Evolutionary conservation across 2,329 filamentous ascomycete genomes (phyloP).

Genomic region (Calcarisporium arbuscula): DNA sequence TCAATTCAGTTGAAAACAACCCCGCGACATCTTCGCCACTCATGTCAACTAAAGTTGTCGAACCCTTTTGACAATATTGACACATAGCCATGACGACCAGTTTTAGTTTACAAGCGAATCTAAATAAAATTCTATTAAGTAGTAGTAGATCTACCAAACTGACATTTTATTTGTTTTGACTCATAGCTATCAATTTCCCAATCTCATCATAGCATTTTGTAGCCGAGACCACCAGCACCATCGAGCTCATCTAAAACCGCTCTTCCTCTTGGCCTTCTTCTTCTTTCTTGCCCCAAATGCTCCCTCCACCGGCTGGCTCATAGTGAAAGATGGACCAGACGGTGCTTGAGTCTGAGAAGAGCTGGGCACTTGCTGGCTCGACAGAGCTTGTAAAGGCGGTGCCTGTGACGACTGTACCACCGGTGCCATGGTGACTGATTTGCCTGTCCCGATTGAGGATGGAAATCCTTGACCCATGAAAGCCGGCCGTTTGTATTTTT

Average conservation of each 20-base stretch:
- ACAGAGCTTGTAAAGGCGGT: slow-evolving; percentile 23
- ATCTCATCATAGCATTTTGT: too few relatives aligned
- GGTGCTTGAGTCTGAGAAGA: slow-evolving; percentile 28
- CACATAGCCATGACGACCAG: too few relatives aligned
- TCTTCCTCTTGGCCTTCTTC: slow-evolving; percentile 38
- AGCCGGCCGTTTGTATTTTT: slow-evolving; percentile 25
- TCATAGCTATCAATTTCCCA: too few relatives aligned
- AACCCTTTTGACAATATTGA: too few relatives aligned
- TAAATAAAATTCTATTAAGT: too few relatives aligned
- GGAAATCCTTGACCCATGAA: slow-evolving; percentile 20
- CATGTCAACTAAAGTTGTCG: too few relatives aligned
- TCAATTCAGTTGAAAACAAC: too few relatives aligned
- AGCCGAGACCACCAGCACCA: too few relatives aligned
- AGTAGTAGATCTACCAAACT: too few relatives aligned
- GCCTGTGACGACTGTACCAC: slow-evolving; percentile 10
- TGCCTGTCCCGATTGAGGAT: slow-evolving; percentile 4
- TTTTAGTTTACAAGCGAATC: too few relatives aligned
- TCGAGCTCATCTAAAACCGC: slow-evolving; percentile 35
- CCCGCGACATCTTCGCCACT: too few relatives aligned
- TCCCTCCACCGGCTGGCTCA: slow-evolving; percentile 41
- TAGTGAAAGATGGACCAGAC: slow-evolving; percentile 25
- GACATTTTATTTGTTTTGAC: too few relatives aligned
- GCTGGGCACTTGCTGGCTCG: slow-evolving; percentile 25
- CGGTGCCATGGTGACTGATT: slow-evolving; percentile 9
- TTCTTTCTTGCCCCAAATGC: slow-evolving; percentile 38